Evolutionary conservation across 1,139 yeast genomes (phyloP).

Genomic region (Sugiyamaella xylanicola): DNA sequence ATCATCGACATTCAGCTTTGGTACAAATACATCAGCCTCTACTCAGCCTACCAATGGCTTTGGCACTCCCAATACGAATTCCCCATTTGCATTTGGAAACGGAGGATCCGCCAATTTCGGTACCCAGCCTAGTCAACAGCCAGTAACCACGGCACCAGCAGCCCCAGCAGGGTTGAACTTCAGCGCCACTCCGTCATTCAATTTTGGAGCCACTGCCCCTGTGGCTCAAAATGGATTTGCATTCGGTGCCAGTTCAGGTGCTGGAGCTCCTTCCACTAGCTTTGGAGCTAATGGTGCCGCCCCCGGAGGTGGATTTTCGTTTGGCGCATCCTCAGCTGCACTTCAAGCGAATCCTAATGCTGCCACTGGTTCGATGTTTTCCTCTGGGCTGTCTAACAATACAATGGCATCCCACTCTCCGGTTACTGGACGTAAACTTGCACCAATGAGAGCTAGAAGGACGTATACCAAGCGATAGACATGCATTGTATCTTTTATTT

Average conservation of each 20-base stretch:
- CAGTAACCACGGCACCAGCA: neutral
- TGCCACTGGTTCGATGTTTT: conserved; percentile 11
- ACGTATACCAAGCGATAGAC: conserved; percentile 10
- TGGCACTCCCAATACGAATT: neutral
- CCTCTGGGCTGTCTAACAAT: conserved; percentile 9
- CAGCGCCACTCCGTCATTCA: conserved; percentile 8
- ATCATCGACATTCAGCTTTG: conserved; percentile 11
- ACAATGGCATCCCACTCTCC: conserved; percentile 7
- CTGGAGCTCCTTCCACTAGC: neutral
- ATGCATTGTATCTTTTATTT: conserved; percentile 8
- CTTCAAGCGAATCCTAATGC: neutral
- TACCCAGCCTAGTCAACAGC: neutral
- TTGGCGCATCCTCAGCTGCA: conserved; percentile 17
- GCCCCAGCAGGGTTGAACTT: conserved; percentile 3
- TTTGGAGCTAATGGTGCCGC: conserved; percentile 1
- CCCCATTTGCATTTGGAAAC: neutral
- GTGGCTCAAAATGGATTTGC: conserved; percentile 4
- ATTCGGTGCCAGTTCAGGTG: conserved; percentile 4
- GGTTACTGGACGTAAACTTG: conserved; percentile 16
- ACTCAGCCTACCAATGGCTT: neutral
- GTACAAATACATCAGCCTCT: conserved; percentile 5
- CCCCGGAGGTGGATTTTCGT: conserved; percentile 10
- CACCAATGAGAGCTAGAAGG: conserved; percentile 15
- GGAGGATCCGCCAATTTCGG: conserved; percentile 1
- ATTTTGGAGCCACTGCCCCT: conserved; percentile 6